Conservation (phyloP, 2,329 filamentous ascomycete species). For the Colletotrichum sp. region DNA sequence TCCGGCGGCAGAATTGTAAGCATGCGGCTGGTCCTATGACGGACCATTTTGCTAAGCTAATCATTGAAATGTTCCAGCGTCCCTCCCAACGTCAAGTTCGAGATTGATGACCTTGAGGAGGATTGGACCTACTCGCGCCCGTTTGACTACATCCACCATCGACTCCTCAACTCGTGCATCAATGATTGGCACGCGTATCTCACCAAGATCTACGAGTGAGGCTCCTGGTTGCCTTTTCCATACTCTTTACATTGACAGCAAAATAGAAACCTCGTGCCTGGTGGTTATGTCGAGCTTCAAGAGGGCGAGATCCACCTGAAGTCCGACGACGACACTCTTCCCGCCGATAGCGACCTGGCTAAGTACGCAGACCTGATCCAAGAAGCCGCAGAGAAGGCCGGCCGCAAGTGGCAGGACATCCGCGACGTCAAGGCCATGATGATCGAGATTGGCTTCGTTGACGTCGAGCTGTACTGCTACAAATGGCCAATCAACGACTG, state of each 20-base stretch:
- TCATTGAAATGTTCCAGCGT: slow-evolving; percentile 30
- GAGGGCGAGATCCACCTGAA: slow-evolving; percentile 14
- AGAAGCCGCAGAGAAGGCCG: background rate
- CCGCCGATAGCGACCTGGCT: background rate
- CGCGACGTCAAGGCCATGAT: slow-evolving; percentile 29
- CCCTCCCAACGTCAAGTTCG: slow-evolving; percentile 58
- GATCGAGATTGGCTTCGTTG: slow-evolving; percentile 27
- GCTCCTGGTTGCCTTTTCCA: too few species aligned
- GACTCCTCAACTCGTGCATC: slow-evolving; percentile 24
- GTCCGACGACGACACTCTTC: background rate
- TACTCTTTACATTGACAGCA: background rate
- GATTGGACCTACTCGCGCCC: slow-evolving; percentile 52
- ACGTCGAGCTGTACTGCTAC: slow-evolving; percentile 12
- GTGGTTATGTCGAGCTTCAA: slow-evolving; percentile 6
- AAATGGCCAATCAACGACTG: slow-evolving; percentile 22
- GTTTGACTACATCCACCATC: slow-evolving; percentile 61
- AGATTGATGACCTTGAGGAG: slow-evolving; percentile 60
- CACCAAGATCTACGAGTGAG: background rate
- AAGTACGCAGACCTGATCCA: background rate
- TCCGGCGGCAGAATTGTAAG: background rate
- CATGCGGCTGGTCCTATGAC: background rate
- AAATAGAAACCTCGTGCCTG: background rate
- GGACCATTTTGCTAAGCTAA: background rate
- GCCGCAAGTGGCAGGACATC: slow-evolving; percentile 28
- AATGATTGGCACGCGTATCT: background rate